phyloP scores from a whole-genome alignment of 2,329 filamentous ascomycete genomes.

The Nemania diffusa region DNA sequence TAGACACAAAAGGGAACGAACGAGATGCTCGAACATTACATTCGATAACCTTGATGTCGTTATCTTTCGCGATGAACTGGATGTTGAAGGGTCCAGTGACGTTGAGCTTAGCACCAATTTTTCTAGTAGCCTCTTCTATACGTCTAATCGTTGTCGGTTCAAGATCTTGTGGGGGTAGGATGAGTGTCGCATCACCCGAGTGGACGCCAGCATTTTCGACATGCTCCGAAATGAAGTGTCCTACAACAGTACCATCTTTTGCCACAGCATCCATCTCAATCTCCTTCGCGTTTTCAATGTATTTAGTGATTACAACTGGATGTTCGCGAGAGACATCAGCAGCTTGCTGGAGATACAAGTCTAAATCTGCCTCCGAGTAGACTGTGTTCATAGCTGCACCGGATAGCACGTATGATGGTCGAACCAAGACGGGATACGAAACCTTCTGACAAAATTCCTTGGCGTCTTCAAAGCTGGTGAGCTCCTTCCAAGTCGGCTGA shows the following conservation, averaged over 20 bases:
- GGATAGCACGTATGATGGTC: slow-evolving; percentile 95
- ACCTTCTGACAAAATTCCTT: slow-evolving; percentile 87
- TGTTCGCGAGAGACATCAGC: slow-evolving; percentile 93
- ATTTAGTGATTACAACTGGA: slow-evolving; percentile 98
- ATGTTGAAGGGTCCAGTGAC: slow-evolving; percentile 98
- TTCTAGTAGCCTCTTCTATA: slow-evolving; percentile 93
- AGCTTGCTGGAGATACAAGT: slow-evolving; percentile 88
- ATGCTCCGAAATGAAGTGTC: slow-evolving; percentile 98
- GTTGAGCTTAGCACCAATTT: slow-evolving; percentile 94
- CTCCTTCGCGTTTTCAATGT: slow-evolving; percentile 99
- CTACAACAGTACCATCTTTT: slow-evolving; percentile 86
- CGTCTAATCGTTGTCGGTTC: slow-evolving; percentile 87
- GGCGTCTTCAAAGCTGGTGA: slow-evolving; percentile 94
- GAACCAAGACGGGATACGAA: slow-evolving; percentile 91
- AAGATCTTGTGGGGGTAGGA: slow-evolving; percentile 93
- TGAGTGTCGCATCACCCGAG: slow-evolving; percentile 95
- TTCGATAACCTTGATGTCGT: slow-evolving; percentile 99
- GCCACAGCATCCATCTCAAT: slow-evolving; percentile 99
- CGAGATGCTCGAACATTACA: slow-evolving; percentile 97
- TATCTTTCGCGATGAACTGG: slow-evolving; percentile 99
- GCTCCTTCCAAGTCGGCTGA: slow-evolving; percentile 97
- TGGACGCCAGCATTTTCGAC: slow-evolving; percentile 99
- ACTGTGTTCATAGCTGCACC: slow-evolving; percentile 99
- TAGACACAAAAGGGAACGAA: slow-evolving; percentile 98
- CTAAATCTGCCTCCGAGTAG: slow-evolving; percentile 93